Evolutionary conservation across 805 yeast genomes (phyloP).

Genomic region (Yarrowia sp.): DNA sequence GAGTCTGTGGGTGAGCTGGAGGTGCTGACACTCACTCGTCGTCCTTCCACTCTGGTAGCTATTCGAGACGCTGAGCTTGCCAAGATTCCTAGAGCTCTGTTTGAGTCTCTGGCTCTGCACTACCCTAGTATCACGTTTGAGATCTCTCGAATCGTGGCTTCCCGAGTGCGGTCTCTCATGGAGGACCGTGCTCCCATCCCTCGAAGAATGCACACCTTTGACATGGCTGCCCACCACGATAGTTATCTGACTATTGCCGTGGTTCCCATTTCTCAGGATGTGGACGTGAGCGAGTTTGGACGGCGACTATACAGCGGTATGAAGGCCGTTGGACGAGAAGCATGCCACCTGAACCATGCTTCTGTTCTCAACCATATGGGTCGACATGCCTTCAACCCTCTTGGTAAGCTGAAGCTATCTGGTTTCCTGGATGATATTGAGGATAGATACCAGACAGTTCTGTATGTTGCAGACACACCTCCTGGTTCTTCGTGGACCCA

Average conservation of each 20-base stretch:
- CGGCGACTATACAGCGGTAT: conserved; percentile 67
- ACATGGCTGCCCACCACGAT: conserved; percentile 1
- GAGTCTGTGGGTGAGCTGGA: conserved; percentile 94
- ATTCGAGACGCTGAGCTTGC: conserved; percentile 93
- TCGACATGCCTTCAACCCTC: conserved; percentile 85
- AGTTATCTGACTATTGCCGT: conserved; percentile 77
- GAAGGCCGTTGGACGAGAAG: conserved; percentile 66
- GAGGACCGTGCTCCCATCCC: conserved; percentile 27
- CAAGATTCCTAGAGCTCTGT: conserved; percentile 83
- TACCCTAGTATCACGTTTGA: conserved; percentile 90
- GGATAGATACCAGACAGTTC: conserved; percentile 81
- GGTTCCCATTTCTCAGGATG: conserved; percentile 70
- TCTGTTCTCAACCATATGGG: conserved; percentile 79
- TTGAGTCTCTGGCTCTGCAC: conserved; percentile 77
- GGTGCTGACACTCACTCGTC: conserved; percentile 74
- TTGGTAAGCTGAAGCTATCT: conserved; percentile 79
- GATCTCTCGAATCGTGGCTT: conserved; percentile 83
- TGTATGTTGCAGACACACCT: conserved; percentile 84
- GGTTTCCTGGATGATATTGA: conserved; percentile 90
- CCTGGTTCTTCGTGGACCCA: conserved; percentile 84
- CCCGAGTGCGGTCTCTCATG: conserved; percentile 40
- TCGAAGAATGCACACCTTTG: conserved; percentile 22
- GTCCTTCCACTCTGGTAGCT: conserved; percentile 71
- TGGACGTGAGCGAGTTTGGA: conserved; percentile 89
- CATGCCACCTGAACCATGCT: conserved; percentile 79